Conservation (phyloP, 2,329 filamentous ascomycete species). For the Trichoderma atrobrunneum region DNA sequence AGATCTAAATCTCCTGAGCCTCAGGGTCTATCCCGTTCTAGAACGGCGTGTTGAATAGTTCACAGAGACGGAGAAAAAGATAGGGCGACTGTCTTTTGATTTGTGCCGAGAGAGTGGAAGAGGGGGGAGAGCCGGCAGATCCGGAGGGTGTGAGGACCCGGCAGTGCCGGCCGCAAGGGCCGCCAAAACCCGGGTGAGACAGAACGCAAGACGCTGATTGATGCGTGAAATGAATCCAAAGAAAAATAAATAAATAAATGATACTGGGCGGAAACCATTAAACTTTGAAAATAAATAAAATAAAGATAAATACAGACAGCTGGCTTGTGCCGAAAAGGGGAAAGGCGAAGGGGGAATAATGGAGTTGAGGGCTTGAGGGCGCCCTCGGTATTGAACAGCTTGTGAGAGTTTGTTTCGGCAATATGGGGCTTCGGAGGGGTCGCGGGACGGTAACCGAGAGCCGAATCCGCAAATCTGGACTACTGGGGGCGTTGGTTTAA, state of each 20-base stretch:
- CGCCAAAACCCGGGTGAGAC: conserved; percentile 1
- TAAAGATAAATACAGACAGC: not conserved
- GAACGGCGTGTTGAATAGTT: not conserved
- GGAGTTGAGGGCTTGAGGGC: not conserved
- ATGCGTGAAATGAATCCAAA: not conserved
- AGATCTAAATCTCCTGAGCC: conserved; percentile 7
- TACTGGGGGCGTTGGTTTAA: not conserved
- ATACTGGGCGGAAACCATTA: not conserved
- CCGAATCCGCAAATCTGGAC: conserved; percentile 4
- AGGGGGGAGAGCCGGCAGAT: not conserved
- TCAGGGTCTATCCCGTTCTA: conserved; percentile 8
- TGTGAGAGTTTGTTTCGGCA: not conserved
- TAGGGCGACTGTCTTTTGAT: not conserved
- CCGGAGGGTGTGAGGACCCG: conserved; percentile 4
- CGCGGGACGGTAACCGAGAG: not conserved
- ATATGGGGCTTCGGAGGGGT: not conserved
- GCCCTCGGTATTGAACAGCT: not conserved
- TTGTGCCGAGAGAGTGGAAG: not conserved
- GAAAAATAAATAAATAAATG: not conserved
- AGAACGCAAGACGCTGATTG: not conserved
- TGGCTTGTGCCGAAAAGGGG: not conserved
- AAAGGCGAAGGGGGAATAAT: not conserved
- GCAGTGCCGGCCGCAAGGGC: not conserved
- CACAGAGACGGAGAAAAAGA: not conserved
- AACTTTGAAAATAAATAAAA: not conserved